These are phyloP conservation scores for Phaffomyces opuntiae DNA, from an alignment of 805 yeast species.

Conservation along the genomic window DNA sequence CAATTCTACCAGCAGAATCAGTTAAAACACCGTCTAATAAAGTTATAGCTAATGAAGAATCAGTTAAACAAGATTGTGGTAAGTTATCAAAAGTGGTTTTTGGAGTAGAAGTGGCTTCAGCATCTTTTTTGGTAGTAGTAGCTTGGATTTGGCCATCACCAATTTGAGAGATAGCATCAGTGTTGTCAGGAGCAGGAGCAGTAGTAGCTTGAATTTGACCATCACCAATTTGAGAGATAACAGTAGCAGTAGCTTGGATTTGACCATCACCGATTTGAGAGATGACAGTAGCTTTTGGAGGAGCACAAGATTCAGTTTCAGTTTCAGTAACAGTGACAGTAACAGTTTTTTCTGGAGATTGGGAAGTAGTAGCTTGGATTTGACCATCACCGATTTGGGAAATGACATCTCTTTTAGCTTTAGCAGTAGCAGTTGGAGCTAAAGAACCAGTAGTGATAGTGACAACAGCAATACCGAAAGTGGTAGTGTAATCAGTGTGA, in stretches of 20 bases:
- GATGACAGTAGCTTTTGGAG: background rate
- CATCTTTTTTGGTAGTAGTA: constrained; percentile 24
- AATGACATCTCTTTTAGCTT: constrained; percentile 13
- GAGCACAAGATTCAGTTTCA: background rate
- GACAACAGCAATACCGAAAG: constrained; percentile 37
- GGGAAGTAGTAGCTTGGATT: constrained; percentile 21
- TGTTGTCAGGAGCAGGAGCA: constrained; percentile 9
- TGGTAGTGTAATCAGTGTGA: constrained; percentile 28
- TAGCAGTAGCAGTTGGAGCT: constrained; percentile 11
- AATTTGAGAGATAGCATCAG: constrained; percentile 2
- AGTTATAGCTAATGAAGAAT: constrained; percentile 47
- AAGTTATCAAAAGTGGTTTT: constrained; percentile 23
- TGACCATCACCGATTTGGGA: constrained; percentile 27
- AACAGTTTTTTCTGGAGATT: constrained; percentile 1
- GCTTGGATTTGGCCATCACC: constrained; percentile 52
- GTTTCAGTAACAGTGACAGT: background rate
- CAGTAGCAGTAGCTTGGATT: constrained; percentile 12
- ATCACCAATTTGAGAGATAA: constrained; percentile 24
- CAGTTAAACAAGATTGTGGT: constrained; percentile 38
- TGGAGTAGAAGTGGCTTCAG: constrained; percentile 8
- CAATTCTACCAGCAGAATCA: constrained; percentile 61
- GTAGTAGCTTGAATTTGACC: constrained; percentile 13
- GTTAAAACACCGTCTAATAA: constrained; percentile 44
- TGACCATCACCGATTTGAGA: constrained; percentile 6
- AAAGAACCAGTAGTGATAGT: constrained; percentile 26